These are phyloP conservation scores for Cetradonia linearis DNA, from an alignment of 495 filamentous ascomycete species.

Conservation along the genomic window DNA sequence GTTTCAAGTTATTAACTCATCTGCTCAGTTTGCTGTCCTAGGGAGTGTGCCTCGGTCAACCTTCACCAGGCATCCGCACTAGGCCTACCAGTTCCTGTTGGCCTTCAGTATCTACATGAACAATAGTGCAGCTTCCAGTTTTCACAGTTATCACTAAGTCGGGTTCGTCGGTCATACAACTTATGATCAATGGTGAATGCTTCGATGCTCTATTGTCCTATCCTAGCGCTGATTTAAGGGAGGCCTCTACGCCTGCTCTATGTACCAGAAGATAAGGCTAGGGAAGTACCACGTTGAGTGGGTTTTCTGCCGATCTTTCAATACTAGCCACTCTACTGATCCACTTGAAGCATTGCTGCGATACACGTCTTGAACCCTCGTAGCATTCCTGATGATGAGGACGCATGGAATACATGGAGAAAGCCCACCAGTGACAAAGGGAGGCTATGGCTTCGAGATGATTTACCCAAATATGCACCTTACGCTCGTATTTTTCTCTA, in stretches of 20 bases:
- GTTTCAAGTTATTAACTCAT: not conserved
- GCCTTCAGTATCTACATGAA: not conserved
- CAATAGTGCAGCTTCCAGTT: not conserved
- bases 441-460: constrained; percentile 30
- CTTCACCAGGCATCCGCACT: not conserved
- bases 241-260: constrained; percentile 22
- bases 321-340: not conserved
- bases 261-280: constrained; percentile 5
- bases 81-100: not conserved
- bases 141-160: not conserved
- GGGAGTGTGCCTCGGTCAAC: not conserved
- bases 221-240: not conserved
- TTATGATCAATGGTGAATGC: not conserved
- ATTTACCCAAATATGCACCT: constrained; percentile 29
- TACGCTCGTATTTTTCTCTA: constrained; percentile 31
- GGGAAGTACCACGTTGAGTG: constrained; percentile 21
- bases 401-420: constrained; percentile 31
- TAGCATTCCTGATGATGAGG: constrained; percentile 20
- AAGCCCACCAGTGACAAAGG: constrained; percentile 15
- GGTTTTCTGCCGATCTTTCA: not conserved
- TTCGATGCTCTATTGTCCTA: not conserved
- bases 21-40: not conserved
- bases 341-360: constrained; percentile 23
- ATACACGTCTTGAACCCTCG: constrained; percentile 30
- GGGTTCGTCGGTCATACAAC: not conserved